These are phyloP conservation scores for Isatis lusitanica DNA, from an alignment of 441 rosid species.

Conservation along the genomic window DNA sequence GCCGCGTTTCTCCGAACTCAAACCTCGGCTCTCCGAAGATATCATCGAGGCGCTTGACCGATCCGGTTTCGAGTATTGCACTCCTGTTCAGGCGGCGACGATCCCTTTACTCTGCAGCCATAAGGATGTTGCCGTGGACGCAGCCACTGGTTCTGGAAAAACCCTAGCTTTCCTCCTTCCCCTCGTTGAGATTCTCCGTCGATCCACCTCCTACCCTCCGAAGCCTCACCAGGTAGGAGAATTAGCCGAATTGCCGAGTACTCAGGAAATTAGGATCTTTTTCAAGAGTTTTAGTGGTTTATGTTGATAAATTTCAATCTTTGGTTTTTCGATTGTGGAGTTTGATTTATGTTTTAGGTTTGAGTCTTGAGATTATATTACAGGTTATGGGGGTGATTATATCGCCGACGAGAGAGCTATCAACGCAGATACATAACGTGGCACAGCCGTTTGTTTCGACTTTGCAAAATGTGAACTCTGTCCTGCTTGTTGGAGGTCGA, in stretches of 20 bases:
- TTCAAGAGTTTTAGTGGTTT: too few species aligned
- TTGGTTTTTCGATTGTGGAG: too few species aligned
- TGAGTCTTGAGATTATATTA: too few species aligned
- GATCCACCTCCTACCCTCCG: constrained; percentile 54
- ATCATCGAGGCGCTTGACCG: constrained; percentile 55
- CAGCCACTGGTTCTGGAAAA: constrained; percentile 93
- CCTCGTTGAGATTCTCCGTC: constrained; percentile 76
- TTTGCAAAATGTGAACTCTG: constrained; percentile 57
- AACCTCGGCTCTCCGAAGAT: constrained; percentile 56
- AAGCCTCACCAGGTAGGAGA: constrained; percentile 65
- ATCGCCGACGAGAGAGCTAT: constrained; percentile 91
- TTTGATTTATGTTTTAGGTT: too few species aligned
- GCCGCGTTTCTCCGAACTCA: constrained; percentile 78
- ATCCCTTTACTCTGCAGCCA: constrained; percentile 74
- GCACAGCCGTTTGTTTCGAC: constrained; percentile 78
- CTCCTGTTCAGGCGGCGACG: constrained; percentile 87
- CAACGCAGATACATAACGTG: constrained; percentile 73
- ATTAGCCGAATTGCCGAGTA: neutral
- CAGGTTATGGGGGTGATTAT: constrained; percentile 86
- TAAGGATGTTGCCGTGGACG: constrained; percentile 93
- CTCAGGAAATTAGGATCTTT: neutral
- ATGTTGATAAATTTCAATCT: too few species aligned
- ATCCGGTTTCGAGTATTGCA: constrained; percentile 73
- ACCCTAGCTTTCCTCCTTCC: constrained; percentile 89
- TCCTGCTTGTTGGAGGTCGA: constrained; percentile 82